phyloP scores from a whole-genome alignment of 192 early-diverging fungal species.

The Podila minutissima region DNA sequence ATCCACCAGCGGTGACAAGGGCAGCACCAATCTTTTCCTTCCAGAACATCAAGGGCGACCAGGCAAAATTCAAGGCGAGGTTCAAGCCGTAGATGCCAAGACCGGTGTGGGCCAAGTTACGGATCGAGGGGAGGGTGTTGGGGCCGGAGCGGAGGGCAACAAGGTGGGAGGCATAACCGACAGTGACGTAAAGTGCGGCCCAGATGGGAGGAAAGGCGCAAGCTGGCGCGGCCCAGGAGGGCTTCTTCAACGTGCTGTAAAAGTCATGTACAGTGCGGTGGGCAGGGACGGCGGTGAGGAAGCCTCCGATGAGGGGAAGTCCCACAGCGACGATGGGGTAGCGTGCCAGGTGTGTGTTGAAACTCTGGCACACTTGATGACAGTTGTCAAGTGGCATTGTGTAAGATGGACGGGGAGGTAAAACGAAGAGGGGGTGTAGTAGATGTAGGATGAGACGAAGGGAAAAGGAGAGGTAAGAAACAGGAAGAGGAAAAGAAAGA shows the following conservation, averaged over 20 bases:
- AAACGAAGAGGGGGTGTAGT: background rate
- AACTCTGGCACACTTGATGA: slow-evolving; percentile 27
- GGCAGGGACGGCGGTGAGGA: slow-evolving; percentile 35
- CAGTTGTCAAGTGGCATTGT: slow-evolving; percentile 30
- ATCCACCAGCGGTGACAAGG: slow-evolving; percentile 21
- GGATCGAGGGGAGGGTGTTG: slow-evolving; percentile 31
- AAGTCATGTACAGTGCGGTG: slow-evolving; percentile 16
- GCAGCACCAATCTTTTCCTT: slow-evolving; percentile 34
- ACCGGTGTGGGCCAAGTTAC: slow-evolving; percentile 26
- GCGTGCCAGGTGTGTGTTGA: slow-evolving; percentile 46
- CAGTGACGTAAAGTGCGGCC: slow-evolving; percentile 35
- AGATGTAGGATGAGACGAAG: background rate
- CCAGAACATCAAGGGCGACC: slow-evolving; percentile 43
- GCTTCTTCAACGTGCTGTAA: slow-evolving; percentile 19
- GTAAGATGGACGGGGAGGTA: too few relatives aligned
- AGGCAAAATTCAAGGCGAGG: slow-evolving; percentile 38
- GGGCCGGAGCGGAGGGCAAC: slow-evolving; percentile 42
- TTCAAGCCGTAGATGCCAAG: slow-evolving; percentile 32
- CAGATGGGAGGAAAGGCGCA: slow-evolving; percentile 29
- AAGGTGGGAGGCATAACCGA: slow-evolving; percentile 48
- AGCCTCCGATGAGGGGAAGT: slow-evolving; percentile 39
- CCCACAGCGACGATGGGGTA: slow-evolving; percentile 45
- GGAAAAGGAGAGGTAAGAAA: background rate
- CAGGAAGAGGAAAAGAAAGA: slow-evolving; percentile 3
- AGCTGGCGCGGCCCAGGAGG: slow-evolving; percentile 29